A percentile compares a stretch with the other conserved stretches of the same genome.
phyloP scores from a whole-genome alignment of 2,329 filamentous ascomycete genomes.

The Cladophialophora psammophila region DNA sequence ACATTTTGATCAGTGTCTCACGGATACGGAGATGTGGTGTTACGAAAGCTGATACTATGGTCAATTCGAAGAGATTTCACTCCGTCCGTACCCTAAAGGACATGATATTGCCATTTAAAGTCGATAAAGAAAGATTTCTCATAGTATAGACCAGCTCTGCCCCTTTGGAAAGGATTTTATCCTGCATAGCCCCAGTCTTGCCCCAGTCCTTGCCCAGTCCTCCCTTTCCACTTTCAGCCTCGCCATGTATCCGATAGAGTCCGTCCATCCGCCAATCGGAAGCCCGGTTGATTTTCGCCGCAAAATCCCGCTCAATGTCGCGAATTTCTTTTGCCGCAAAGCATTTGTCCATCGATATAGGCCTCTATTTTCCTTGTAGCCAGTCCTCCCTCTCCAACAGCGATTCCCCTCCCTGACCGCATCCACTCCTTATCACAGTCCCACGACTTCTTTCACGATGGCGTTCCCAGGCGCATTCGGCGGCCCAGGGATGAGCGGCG shows the following conservation, averaged over 20 bases:
- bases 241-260: not conserved
- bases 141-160: not conserved
- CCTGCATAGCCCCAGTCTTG: not conserved
- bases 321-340: conserved; percentile 2
- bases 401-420: conserved; percentile 5
- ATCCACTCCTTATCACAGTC: not conserved
- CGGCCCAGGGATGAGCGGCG: conserved; percentile 35
- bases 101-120: not conserved
- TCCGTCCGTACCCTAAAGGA: not conserved
- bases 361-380: not conserved
- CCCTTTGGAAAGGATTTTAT: not conserved
- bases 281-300: conserved; percentile 8
- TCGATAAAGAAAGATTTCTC: not conserved
- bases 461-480: conserved; percentile 28
- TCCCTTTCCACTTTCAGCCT: not conserved
- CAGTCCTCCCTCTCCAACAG: not conserved
- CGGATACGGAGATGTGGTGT: not conserved
- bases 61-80: not conserved
- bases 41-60: not conserved
- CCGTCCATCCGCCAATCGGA: conserved; percentile 24
- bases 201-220: not conserved
- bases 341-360: not conserved
- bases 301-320: conserved; percentile 23
- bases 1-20: not conserved
- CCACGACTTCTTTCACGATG: conserved; percentile 19